Base-by-base conservation (phyloP, 2,329 filamentous ascomycete species). In the Xylaria sp. region DNA sequence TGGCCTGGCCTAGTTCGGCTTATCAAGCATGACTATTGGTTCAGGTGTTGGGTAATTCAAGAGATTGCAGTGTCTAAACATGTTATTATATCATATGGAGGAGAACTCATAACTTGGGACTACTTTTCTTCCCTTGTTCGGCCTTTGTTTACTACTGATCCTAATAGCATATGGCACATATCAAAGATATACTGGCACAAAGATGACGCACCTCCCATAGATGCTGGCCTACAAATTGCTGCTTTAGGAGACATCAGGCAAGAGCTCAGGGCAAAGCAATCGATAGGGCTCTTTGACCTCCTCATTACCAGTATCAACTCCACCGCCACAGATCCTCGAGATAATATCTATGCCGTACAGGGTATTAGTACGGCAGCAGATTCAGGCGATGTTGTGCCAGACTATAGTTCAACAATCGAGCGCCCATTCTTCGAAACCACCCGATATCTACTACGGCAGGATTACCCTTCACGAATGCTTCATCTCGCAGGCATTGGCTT, bases 21-120 rank as follows among this genome's bases (percentile, higher is more conserved):
- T 20, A 64, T 64, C n/a, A 59, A 51, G 3, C 55, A 59, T 39
- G 62, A 64, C 12, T 64, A 59, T 33, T 64, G 55, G 54, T 41
- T n/a, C 15, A 28, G 62, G 18, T 23, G 20, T 33, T 64, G 54
- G 62, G 56, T 64, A 1, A 52, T 64, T 49, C 55, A 64, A 31
- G 62, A 64, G 33, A 64, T 59, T 18, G 55, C 62, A 43, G 56
- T 46, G 6, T 59, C 56, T n/a, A 59, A 46, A 41, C 28, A 48
- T 10, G 39, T 59, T 9, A 46, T 59, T n/a, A 28, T 59, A 51
- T 62, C 36, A 49, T 62, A 62, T 54, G 59, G 59, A 39, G 48
- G 33, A 39, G 59, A 62, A 36, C 59, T 54, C 23, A 33, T 62
- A 18, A 62, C 46, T n/a, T 62, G 59, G 59, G 49, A 62, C 33